These are phyloP conservation scores for Vitis rupestris DNA, from an alignment of 164 flowering plant genomes.

Conservation along the genomic window DNA sequence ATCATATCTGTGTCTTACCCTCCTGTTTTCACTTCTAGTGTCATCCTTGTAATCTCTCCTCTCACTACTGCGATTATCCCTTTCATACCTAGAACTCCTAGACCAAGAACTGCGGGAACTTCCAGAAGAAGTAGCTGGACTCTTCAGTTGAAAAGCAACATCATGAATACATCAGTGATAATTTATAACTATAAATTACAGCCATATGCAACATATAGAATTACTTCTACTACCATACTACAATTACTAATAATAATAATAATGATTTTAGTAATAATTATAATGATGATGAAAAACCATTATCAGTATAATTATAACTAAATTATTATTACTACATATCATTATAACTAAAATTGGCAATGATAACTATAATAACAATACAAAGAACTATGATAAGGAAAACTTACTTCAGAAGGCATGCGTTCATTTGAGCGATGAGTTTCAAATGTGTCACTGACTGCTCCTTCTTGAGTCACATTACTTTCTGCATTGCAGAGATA, in stretches of 20 bases:
- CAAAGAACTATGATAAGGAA: no score
- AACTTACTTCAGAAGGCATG: constrained; percentile 37
- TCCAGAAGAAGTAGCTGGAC: constrained; percentile 30
- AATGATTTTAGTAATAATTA: no score
- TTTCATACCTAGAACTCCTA: constrained; percentile 40
- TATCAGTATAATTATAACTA: no score
- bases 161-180: constrained; percentile 2
- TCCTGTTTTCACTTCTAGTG: constrained; percentile 33
- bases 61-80: constrained; percentile 29
- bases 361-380: no score
- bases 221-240: no score
- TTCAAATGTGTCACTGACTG: constrained; percentile 12
- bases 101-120: constrained; percentile 28
- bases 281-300: no score
- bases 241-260: no score
- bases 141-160: constrained; percentile 26
- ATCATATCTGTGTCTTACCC: constrained; percentile 28
- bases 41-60: constrained; percentile 43
- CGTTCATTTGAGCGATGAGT: constrained; percentile 26
- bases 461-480: constrained; percentile 25
- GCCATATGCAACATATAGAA: background rate
- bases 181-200: background rate
- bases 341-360: no score
- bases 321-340: no score
- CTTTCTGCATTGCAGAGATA: constrained; percentile 27